Conservation (phyloP, 2,329 filamentous ascomycete species). For the Sporothrix inflata region DNA sequence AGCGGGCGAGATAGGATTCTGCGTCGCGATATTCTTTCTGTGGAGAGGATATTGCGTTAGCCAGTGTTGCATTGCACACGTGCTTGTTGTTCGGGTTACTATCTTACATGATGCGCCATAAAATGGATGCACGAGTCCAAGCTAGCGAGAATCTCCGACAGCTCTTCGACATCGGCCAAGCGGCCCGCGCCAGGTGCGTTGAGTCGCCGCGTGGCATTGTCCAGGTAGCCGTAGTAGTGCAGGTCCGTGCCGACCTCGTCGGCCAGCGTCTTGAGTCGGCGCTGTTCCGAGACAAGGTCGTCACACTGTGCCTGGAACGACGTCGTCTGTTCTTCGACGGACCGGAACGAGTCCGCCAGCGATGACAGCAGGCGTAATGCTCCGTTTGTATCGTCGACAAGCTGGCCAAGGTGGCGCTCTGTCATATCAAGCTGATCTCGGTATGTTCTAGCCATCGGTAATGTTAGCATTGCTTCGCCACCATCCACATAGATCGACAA, state of each 20-base stretch:
- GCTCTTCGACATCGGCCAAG: slow-evolving; percentile 80
- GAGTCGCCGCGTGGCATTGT: slow-evolving; percentile 83
- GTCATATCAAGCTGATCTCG: slow-evolving; percentile 80
- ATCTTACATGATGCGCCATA: slow-evolving; percentile 79
- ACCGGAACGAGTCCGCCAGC: slow-evolving; percentile 82
- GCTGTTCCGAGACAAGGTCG: slow-evolving; percentile 80
- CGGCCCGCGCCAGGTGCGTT: slow-evolving; percentile 90
- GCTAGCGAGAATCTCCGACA: slow-evolving; percentile 84
- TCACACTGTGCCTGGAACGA: slow-evolving; percentile 92
- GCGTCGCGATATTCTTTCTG: slow-evolving; percentile 84
- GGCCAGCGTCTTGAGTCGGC: slow-evolving; percentile 74
- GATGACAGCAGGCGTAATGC: slow-evolving; percentile 76
- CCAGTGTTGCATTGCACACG: background rate
- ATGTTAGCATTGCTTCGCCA: background rate
- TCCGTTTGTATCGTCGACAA: slow-evolving; percentile 76
- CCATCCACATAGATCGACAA: background rate
- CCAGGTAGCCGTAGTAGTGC: slow-evolving; percentile 93
- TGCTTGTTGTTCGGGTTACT: background rate
- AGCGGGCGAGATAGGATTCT: slow-evolving; percentile 83
- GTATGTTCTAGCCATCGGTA: slow-evolving; percentile 50
- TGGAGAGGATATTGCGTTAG: background rate
- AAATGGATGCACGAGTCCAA: slow-evolving; percentile 91
- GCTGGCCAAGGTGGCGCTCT: slow-evolving; percentile 74
- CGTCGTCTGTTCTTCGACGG: slow-evolving; percentile 88
- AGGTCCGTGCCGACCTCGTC: slow-evolving; percentile 85